Base-by-base conservation (phyloP, 257 asterid species). In the Capsicum pubescens region DNA sequence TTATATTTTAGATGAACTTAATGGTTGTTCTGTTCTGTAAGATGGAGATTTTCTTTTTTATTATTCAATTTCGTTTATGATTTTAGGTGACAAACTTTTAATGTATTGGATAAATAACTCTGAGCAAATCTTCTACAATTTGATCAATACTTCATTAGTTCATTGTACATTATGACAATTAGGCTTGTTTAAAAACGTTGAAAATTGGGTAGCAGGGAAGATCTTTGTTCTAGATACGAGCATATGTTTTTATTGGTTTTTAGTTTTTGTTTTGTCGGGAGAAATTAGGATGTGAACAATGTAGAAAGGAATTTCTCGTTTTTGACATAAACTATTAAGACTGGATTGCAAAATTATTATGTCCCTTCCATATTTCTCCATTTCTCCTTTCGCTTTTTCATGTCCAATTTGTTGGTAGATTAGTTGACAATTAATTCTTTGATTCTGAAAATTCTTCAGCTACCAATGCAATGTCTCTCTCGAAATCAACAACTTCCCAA, bases 61-160 rank as follows among this genome's bases (percentile, higher is more conserved):
- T 26, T 76, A 26, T 76, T 68, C 26, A 39, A 76, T 26, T 21
- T 50, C 63, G 39, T 13, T 52, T 76, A 52, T 52, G 63, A 76
- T 26, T 76, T 50, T 52, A 76, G 48, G 81, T 52, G 81, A 14
- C 63, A 76, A 74, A 74, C 63, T 26, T 50, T 76, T 52, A 52
- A 26, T 76, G 48, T 76, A 52, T 26, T 14, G 63, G 44, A 76
- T 52, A 21, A 76, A 76, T 52, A 76, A 52, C 48, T 76, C 80
- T 21, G 44, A 50, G 46, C 42, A 74, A 52, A 52, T 76, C 39
- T 74, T 76, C 81, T 7, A 76, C 5, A 2, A 76, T 52, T 17
- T 15, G 9, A 11, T 76, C 48, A 76, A 76, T 76, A 52, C 63
- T 76, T 76, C 17, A 48, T 52, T 72, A 72, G 60, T 48, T 52